These are phyloP conservation scores for Tetrapisispora taiwanensis DNA, from an alignment of 805 yeast genomes.

Conservation along the genomic window DNA sequence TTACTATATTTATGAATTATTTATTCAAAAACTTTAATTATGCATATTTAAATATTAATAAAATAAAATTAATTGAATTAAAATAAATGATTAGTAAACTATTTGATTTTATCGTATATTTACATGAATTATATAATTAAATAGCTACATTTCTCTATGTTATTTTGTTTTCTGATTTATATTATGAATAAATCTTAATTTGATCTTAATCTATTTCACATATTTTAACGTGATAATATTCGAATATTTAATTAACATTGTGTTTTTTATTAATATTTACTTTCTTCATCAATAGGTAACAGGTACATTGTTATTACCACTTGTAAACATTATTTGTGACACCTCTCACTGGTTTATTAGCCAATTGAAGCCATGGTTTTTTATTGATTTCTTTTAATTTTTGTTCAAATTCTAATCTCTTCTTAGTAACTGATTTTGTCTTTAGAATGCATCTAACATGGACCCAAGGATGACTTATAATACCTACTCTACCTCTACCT, in stretches of 20 bases:
- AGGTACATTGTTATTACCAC: constrained; percentile 33
- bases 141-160: neutral
- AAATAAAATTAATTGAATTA: too few relatives aligned
- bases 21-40: neutral
- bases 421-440: constrained; percentile 47
- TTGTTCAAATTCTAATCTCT: constrained; percentile 51
- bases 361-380: constrained; percentile 44
- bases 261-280: too few relatives aligned
- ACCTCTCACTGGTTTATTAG: constrained; percentile 39
- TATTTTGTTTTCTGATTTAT: neutral
- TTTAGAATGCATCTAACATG: constrained; percentile 74
- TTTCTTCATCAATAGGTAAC: too few relatives aligned
- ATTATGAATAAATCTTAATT: too few relatives aligned
- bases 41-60: neutral
- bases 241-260: neutral
- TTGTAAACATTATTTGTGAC: constrained; percentile 42
- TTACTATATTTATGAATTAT: too few relatives aligned
- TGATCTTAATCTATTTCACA: neutral
- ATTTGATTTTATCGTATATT: neutral
- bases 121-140: constrained; percentile 1
- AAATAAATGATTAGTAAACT: neutral
- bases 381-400: constrained; percentile 36
- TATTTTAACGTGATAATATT: neutral
- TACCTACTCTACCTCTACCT: constrained; percentile 86
- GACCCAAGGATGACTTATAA: constrained; percentile 62